Base-by-base conservation (phyloP, 495 filamentous ascomycete species). In the Penicillium lagena region DNA sequence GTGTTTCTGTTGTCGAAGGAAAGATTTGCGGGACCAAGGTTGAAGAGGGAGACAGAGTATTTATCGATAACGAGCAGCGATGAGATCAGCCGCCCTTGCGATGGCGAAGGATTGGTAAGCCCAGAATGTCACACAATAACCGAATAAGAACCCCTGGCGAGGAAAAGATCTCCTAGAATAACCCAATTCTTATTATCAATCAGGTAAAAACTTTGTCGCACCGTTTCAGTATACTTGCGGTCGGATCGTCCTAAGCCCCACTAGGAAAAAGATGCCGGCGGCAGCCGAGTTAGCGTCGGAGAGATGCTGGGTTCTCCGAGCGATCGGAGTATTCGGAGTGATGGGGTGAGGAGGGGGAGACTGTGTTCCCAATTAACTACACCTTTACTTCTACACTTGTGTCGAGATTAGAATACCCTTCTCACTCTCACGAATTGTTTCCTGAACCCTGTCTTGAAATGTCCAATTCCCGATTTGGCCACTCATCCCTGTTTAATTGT, bases 271-370 rank as follows among this genome's bases (percentile, higher is more conserved):
- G 22, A 22, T 22, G 4, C 53, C 42, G 49, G 42, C 15, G 27
- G 45, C 15, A 49, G 54, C 47, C 50, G 43, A 54, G 32, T 15
- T 31, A 12, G 28, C 29, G 10, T 54, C 54, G 57, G 58, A 42
- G 46, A 55, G 55, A 47, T 6, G 41, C 31, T 38, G 30, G 13
- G 13, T 29, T 41, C 47, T 33, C 58, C 55, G 58, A 51, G n/a
- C n/a, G 3, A 8, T 51, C 58, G 55, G 58, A 51, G 49, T 43
- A 39, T 46, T 52, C 55, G 54, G 58, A 37, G 47, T 47, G 4
- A 39, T 43, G 29, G 43, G 13, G 29, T 9, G 10, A 9, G n/a
- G n/a, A n/a, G n/a, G n/a, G n/a, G n/a, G n/a, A n/a, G n/a, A n/a
- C n/a, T n/a, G n/a, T n/a, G n/a, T n/a, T n/a, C n/a, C n/a, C n/a